phyloP scores from a whole-genome alignment of 805 yeast species.

The Candida andamanensis region DNA sequence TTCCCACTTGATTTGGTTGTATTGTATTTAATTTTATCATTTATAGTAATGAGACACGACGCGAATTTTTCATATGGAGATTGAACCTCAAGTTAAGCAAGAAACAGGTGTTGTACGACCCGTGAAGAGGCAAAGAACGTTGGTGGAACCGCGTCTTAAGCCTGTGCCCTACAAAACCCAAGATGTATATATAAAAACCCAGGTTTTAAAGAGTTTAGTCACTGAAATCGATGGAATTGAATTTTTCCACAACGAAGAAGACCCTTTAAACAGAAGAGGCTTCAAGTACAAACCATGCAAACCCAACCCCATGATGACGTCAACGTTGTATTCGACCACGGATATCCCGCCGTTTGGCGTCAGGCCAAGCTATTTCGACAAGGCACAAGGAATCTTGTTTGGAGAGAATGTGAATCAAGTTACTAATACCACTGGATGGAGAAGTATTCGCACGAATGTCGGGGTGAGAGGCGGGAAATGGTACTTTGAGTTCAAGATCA shows the following conservation, averaged over 20 bases:
- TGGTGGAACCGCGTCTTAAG: conserved; percentile 12
- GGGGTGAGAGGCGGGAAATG: conserved; percentile 73
- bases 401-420: conserved; percentile 33
- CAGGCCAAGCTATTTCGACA: conserved; percentile 61
- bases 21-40: background rate
- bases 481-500: conserved; percentile 71
- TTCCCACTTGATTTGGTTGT: too few species aligned
- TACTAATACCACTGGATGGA: conserved; percentile 64
- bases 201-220: conserved; percentile 3
- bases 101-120: conserved; percentile 6
- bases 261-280: conserved; percentile 74
- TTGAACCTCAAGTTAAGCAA: conserved; percentile 10
- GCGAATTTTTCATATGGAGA: conserved; percentile 3
- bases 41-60: background rate
- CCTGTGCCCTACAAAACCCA: conserved; percentile 19
- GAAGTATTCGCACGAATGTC: conserved; percentile 69
- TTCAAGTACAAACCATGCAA: conserved; percentile 77
- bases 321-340: conserved; percentile 61
- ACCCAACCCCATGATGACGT: conserved; percentile 56
- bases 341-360: conserved; percentile 66
- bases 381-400: conserved; percentile 51
- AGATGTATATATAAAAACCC: conserved; percentile 12
- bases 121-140: conserved; percentile 19
- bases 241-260: conserved; percentile 48
- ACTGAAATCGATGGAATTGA: conserved; percentile 10